These are phyloP conservation scores for Globisporangium paddicum DNA, from an alignment of 352 stramenopile species.

Conservation along the genomic window DNA sequence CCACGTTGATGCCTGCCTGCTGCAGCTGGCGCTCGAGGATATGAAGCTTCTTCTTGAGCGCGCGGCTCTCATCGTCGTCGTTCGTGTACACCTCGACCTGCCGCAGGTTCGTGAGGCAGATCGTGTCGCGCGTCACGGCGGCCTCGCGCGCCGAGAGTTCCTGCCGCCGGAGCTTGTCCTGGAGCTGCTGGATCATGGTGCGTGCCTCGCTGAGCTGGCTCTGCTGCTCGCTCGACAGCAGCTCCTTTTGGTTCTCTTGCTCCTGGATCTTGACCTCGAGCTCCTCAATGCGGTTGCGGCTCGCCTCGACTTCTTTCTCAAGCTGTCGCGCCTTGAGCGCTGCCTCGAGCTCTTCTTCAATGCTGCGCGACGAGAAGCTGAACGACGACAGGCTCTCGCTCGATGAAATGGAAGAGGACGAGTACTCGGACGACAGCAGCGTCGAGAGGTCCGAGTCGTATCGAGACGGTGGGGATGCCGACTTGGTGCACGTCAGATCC, in stretches of 20 bases:
- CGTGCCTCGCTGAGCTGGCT: conserved; percentile 49
- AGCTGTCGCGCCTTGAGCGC: conserved; percentile 48
- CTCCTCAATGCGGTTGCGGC: conserved; percentile 47
- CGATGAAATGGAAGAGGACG: conserved; percentile 21
- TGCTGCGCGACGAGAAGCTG: conserved; percentile 21
- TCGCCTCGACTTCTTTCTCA: conserved; percentile 67
- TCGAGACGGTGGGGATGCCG: conserved; percentile 17
- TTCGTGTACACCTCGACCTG: conserved; percentile 29
- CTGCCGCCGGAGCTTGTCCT: conserved; percentile 54
- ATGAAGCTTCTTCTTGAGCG: conserved; percentile 61
- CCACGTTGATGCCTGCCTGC: conserved; percentile 73
- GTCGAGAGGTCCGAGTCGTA: conserved; percentile 33
- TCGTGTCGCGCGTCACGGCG: conserved; percentile 44
- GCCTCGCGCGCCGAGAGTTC: conserved; percentile 48
- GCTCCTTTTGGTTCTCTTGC: conserved; percentile 50
- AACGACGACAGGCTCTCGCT: conserved; percentile 10
- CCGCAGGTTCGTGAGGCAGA: conserved; percentile 45
- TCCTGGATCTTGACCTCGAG: conserved; percentile 51
- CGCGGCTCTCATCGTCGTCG: conserved; percentile 38
- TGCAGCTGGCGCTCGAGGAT: conserved; percentile 72
- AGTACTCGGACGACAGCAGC: conserved; percentile 28
- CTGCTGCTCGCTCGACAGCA: conserved; percentile 58
- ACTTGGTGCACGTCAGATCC: not conserved
- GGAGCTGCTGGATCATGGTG: conserved; percentile 45
- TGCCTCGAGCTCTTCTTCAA: conserved; percentile 63